These are phyloP conservation scores for Cyclocybe cylindracea DNA, from an alignment of 768 basidiomycete genomes.

Conservation along the genomic window DNA sequence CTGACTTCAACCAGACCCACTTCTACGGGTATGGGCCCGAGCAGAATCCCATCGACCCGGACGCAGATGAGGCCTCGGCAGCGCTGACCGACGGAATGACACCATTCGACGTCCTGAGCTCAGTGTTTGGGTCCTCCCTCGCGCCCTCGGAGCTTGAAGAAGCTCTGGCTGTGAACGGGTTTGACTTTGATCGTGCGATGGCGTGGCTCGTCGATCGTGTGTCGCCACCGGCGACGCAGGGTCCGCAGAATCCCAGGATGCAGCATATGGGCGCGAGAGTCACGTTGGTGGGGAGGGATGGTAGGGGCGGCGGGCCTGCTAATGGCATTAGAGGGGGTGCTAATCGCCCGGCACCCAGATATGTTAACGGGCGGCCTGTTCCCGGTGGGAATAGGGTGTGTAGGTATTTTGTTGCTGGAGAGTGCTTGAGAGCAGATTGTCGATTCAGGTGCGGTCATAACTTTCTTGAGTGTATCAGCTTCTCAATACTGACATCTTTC, in stretches of 20 bases:
- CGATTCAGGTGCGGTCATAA: slow-evolving; percentile 79
- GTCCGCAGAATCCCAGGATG: slow-evolving; percentile 45
- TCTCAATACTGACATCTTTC: slow-evolving; percentile 7
- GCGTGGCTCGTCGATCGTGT: slow-evolving; percentile 86
- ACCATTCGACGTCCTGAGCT: slow-evolving; percentile 92
- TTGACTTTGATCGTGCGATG: slow-evolving; percentile 96
- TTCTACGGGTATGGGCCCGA: slow-evolving; percentile 29
- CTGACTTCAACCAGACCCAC: slow-evolving; percentile 36
- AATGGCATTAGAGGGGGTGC: slow-evolving; percentile 38
- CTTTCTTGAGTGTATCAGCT: background rate
- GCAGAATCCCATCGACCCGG: slow-evolving; percentile 16
- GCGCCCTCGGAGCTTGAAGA: slow-evolving; percentile 93
- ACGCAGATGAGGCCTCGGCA: slow-evolving; percentile 47
- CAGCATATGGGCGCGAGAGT: slow-evolving; percentile 71
- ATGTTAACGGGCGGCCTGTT: slow-evolving; percentile 56
- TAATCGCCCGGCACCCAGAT: slow-evolving; percentile 37
- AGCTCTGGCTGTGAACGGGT: slow-evolving; percentile 82
- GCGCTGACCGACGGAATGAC: slow-evolving; percentile 92
- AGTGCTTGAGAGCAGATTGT: slow-evolving; percentile 95
- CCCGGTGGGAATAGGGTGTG: slow-evolving; percentile 81
- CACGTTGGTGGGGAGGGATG: slow-evolving; percentile 63
- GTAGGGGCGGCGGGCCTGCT: slow-evolving; percentile 28
- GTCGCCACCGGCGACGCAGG: slow-evolving; percentile 43
- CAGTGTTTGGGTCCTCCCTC: slow-evolving; percentile 90
- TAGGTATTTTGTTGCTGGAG: slow-evolving; percentile 94